Evolutionary conservation across 208 protist genomes (phyloP).

Genomic region (Trypanosoma platydactyli): DNA sequence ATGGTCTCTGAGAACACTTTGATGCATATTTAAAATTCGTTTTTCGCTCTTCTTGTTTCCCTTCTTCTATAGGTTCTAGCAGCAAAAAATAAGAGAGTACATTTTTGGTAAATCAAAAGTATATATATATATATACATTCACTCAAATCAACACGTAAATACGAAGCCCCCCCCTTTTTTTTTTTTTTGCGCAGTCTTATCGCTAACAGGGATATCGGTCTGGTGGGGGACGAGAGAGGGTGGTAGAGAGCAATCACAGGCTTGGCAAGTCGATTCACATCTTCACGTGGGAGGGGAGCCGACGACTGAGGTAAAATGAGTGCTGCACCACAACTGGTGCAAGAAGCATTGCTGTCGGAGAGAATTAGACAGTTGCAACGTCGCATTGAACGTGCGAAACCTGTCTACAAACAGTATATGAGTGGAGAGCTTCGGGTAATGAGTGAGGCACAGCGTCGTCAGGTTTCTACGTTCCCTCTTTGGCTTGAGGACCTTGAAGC

Average conservation of each 20-base stretch:
- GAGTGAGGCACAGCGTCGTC: conserved; percentile 23
- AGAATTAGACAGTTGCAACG: conserved; percentile 10
- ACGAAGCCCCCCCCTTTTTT: too few relatives aligned
- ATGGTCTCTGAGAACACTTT: too few relatives aligned
- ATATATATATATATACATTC: conserved; percentile 6
- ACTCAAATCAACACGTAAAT: too few relatives aligned
- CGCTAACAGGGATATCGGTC: too few relatives aligned
- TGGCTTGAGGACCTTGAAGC: conserved; percentile 29
- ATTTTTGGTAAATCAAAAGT: background rate
- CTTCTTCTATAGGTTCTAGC: background rate
- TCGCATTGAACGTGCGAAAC: conserved; percentile 13
- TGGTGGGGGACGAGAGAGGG: too few relatives aligned
- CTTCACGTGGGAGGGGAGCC: too few relatives aligned
- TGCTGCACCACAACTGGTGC: background rate
- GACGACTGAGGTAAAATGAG: conserved; percentile 14
- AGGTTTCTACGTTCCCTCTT: conserved; percentile 27
- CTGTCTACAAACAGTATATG: conserved; percentile 5
- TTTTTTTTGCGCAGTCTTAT: too few relatives aligned
- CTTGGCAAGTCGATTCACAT: too few relatives aligned
- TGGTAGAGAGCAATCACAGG: too few relatives aligned
- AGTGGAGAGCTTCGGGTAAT: conserved; percentile 27
- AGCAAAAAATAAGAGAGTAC: background rate
- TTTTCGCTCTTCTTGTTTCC: background rate
- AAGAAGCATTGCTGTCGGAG: background rate
- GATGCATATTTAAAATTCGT: too few relatives aligned